Percentiles rank a stretch among this genome's conserved stretches.
phyloP scores from a whole-genome alignment of 2,329 filamentous ascomycete genomes.

The Ophiostoma piceae region DNA sequence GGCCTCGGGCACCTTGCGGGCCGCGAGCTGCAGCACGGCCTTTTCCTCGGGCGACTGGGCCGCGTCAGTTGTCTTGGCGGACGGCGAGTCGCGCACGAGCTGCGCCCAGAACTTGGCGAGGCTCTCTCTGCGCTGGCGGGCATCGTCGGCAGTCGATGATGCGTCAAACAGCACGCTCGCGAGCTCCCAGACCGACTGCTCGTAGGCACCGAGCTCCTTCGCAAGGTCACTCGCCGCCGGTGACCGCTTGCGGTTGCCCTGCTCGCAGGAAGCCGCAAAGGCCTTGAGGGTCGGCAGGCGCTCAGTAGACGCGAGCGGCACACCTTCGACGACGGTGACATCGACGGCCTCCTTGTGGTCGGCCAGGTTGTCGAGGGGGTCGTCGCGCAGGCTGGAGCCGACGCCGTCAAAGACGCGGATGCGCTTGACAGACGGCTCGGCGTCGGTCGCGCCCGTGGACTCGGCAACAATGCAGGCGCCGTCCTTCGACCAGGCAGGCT shows the following conservation, averaged over 20 bases:
- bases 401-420: slow-evolving; percentile 20
- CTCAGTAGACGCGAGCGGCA: slow-evolving; percentile 49
- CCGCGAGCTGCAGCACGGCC: slow-evolving; percentile 73
- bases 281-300: slow-evolving; percentile 43
- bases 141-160: slow-evolving; percentile 39
- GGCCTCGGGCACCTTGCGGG: slow-evolving; percentile 73
- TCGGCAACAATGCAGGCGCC: slow-evolving; percentile 51
- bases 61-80: slow-evolving; percentile 47
- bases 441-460: slow-evolving; percentile 13
- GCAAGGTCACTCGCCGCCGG: slow-evolving; percentile 37
- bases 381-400: slow-evolving; percentile 6
- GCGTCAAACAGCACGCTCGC: slow-evolving; percentile 82
- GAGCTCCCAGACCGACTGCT: slow-evolving; percentile 77
- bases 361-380: slow-evolving; percentile 23
- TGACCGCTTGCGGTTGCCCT: slow-evolving; percentile 33
- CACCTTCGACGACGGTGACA: slow-evolving; percentile 49
- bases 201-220: slow-evolving; percentile 43
- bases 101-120: slow-evolving; percentile 64
- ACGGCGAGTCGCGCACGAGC: slow-evolving; percentile 57
- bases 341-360: slow-evolving; percentile 52
- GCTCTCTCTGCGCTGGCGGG: slow-evolving; percentile 51
- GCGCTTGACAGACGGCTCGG: slow-evolving; percentile 28
- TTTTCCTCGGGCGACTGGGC: slow-evolving; percentile 70
- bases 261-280: slow-evolving; percentile 41
- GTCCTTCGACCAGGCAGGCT: slow-evolving; percentile 72